phyloP scores from a whole-genome alignment of 225 moss, liverwort and hornwort genomes.

The Asterella californica region DNA sequence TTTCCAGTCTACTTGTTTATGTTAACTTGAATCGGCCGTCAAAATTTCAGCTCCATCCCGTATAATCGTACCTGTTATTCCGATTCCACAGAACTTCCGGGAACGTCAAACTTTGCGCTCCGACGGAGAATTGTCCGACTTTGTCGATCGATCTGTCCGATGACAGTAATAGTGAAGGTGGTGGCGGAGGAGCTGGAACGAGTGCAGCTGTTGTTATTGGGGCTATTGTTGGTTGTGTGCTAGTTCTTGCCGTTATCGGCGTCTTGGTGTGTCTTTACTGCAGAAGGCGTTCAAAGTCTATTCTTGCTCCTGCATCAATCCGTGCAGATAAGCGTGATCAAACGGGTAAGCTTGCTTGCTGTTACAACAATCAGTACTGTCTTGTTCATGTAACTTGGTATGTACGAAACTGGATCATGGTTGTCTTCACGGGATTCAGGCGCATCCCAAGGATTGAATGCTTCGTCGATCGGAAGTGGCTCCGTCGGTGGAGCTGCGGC shows the following conservation, averaged over 20 bases:
- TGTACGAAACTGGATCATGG: background rate
- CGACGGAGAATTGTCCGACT: background rate
- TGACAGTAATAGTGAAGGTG: too few species aligned
- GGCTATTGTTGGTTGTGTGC: background rate
- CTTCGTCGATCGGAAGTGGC: background rate
- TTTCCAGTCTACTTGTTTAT: too few species aligned
- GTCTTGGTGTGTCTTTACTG: constrained; percentile 6
- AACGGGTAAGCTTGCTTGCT: background rate
- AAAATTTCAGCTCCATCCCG: too few species aligned
- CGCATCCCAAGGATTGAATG: background rate
- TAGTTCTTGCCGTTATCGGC: background rate
- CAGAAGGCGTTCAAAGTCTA: background rate
- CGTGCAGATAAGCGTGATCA: background rate
- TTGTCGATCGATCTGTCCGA: background rate
- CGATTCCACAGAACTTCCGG: background rate
- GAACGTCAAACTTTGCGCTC: constrained; percentile 10
- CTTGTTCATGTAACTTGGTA: background rate
- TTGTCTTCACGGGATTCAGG: background rate
- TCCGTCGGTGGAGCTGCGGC: background rate
- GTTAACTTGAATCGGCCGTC: too few species aligned
- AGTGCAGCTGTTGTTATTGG: background rate
- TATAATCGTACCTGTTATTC: too few species aligned
- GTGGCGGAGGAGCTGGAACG: background rate
- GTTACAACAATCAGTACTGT: background rate
- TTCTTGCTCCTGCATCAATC: background rate